Evolutionary conservation across 23 red algal species (phyloP).

Genomic region (Chondrus crispus): DNA sequence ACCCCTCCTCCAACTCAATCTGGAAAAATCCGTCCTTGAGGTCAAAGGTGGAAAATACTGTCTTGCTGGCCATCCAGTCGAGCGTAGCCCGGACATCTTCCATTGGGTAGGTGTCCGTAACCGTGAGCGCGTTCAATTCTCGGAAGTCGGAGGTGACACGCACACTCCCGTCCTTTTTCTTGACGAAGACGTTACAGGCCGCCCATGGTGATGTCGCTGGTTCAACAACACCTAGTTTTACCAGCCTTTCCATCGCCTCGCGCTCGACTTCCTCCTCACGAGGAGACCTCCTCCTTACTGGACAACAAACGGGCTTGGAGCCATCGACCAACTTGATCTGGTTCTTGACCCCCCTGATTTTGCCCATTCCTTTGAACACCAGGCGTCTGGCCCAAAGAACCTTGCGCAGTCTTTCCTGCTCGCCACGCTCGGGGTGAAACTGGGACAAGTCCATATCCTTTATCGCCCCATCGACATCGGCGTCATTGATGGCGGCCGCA

Average conservation of each 20-base stretch:
- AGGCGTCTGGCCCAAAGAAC: background rate
- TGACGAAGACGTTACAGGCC: conserved; percentile 9
- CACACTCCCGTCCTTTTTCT: background rate
- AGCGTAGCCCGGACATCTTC: background rate
- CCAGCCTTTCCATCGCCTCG: background rate
- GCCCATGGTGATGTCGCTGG: background rate
- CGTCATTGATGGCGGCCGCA: background rate
- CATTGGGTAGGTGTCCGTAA: conserved; percentile 5
- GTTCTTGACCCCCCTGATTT: background rate
- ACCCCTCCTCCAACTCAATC: background rate
- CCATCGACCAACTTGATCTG: background rate
- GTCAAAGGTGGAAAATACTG: conserved; percentile 10
- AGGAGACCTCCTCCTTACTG: background rate
- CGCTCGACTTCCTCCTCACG: background rate
- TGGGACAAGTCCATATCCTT: background rate
- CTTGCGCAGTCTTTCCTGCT: background rate
- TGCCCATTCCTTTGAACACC: conserved; percentile 10
- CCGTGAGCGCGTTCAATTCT: conserved; percentile 3
- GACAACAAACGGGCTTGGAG: background rate
- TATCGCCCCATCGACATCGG: background rate
- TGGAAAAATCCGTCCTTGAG: conserved; percentile 35
- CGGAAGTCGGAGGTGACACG: conserved; percentile 38
- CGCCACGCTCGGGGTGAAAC: background rate
- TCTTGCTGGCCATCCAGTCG: conserved; percentile 1
- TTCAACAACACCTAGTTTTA: conserved; percentile 2